Evolutionary conservation across 805 yeast species (phyloP).

Genomic region (Candida tammaniensis): DNA sequence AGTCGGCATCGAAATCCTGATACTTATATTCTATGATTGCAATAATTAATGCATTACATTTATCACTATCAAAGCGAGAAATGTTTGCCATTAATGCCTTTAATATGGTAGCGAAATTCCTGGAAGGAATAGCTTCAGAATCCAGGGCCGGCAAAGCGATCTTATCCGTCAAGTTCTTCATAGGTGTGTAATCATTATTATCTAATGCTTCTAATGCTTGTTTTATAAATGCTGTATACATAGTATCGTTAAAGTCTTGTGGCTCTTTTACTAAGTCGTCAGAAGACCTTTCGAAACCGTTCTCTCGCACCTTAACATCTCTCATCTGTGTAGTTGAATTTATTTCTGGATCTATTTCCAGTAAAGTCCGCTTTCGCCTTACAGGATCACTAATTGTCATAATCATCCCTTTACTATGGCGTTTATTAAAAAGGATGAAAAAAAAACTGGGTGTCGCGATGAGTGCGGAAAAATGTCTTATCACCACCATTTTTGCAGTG

Average conservation of each 20-base stretch:
- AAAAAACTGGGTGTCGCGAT: no score
- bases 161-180: slow-evolving; percentile 60
- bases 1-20: slow-evolving; percentile 20
- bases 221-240: slow-evolving; percentile 48
- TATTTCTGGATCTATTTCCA: no score
- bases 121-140: slow-evolving; percentile 51
- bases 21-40: slow-evolving; percentile 65
- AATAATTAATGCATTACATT: slow-evolving; percentile 52
- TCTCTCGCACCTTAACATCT: no score
- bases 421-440: no score
- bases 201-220: slow-evolving; percentile 72
- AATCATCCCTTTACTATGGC: no score
- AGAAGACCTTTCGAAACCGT: no score
- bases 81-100: slow-evolving; percentile 61
- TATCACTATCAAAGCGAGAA: slow-evolving; percentile 59
- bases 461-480: no score
- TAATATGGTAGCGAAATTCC: slow-evolving; percentile 55
- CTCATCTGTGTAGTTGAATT: no score
- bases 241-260: slow-evolving; percentile 30
- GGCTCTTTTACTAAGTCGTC: slow-evolving; percentile 4
- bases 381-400: slow-evolving; percentile 39
- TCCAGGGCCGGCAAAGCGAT: slow-evolving; percentile 51
- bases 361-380: slow-evolving; percentile 28
- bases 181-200: slow-evolving; percentile 48
- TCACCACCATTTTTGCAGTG: no score